Percentiles rank a stretch among this genome's conserved stretches.
Evolutionary conservation across 805 yeast species (phyloP).

Genomic region (Cyberlindnera mycetangii): DNA sequence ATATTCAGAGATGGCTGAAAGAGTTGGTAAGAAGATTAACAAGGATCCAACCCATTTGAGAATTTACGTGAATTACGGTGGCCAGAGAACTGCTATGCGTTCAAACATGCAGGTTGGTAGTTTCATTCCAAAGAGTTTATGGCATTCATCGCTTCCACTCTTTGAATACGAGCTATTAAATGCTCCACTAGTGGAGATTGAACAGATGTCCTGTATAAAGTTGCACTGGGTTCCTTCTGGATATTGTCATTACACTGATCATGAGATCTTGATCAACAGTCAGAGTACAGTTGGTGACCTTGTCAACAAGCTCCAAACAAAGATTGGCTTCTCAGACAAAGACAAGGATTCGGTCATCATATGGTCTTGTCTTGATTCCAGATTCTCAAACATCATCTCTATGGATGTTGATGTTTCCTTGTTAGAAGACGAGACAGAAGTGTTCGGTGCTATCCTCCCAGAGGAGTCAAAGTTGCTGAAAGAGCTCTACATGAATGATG

Average conservation of each 20-base stretch:
- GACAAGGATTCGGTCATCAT: conserved; percentile 46
- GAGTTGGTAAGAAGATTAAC: conserved; percentile 51
- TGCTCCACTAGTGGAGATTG: conserved; percentile 72
- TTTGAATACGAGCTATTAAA: conserved; percentile 77
- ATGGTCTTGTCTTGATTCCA: conserved; percentile 48
- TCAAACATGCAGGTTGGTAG: conserved; percentile 32
- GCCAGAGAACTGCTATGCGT: conserved; percentile 50
- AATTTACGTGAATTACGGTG: conserved; percentile 59
- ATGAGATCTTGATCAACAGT: conserved; percentile 68
- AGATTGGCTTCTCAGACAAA: conserved; percentile 48
- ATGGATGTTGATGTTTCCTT: conserved; percentile 37
- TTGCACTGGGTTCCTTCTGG: conserved; percentile 74
- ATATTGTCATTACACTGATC: conserved; percentile 63
- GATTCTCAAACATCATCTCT: conserved; percentile 35
- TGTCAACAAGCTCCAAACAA: conserved; percentile 51
- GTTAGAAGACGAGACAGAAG: conserved; percentile 34
- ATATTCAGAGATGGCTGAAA: conserved; percentile 58
- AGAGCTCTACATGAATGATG: conserved; percentile 20
- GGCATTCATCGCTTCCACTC: conserved; percentile 35
- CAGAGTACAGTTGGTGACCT: conserved; percentile 54
- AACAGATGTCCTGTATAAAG: conserved; percentile 63
- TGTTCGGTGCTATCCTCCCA: conserved; percentile 49
- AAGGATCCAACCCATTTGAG: conserved; percentile 62
- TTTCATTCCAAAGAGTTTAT: conserved; percentile 33
- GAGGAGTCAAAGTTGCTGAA: conserved; percentile 25